Base-by-base conservation (phyloP, 441 rosid genomes). In the Populus tomentosa region DNA sequence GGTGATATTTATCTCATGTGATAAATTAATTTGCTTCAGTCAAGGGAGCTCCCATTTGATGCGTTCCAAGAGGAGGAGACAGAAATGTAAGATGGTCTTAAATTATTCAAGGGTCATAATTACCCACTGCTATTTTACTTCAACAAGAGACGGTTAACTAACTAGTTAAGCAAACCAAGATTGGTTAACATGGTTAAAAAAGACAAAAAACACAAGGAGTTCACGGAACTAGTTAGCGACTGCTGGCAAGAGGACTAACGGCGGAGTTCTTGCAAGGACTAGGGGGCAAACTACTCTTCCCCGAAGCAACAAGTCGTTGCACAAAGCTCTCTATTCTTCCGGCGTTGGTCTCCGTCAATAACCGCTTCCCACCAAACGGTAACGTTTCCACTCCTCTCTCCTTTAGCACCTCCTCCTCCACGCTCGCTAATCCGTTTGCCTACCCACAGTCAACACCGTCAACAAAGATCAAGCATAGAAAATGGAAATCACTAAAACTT, bases 361-460 rank as follows among this genome's bases (percentile, higher is more conserved):
- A 80, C 86, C 95, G 91, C 87, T 95, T 93, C 78, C 90, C 92
- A 80, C 97, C 96, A 83, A 95, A 92, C 86, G 98, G 96, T 66
- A 93, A 83, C 87, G 97, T 84, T 87, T 93, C 95, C 11, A 95
- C 90, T 10, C 94, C 97, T 80, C 86, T 92, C 85, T 92, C 94
- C 80, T 85, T 84, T 85, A 95, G 73, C 79, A 91, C 88, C 23
- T 86, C 91, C 77, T 80, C 92, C 82, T 78, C 91, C 87, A 75
- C 79, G 28, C 85, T 86, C 85, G 81, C 80, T 16, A 66, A 77
- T 68, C 92, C 92, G 74, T 85, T 90, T 63, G 88, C 95, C 97
- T 94, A 85, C 86, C 26, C 69, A 85, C 80, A 81, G 62, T 69
- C 20, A 75, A n/a, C 79, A 67, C 84, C 84, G 82, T 84, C 70